Evolutionary conservation across 2,329 filamentous ascomycete species (phyloP).

Genomic region (Fusarium nisikadoi): DNA sequence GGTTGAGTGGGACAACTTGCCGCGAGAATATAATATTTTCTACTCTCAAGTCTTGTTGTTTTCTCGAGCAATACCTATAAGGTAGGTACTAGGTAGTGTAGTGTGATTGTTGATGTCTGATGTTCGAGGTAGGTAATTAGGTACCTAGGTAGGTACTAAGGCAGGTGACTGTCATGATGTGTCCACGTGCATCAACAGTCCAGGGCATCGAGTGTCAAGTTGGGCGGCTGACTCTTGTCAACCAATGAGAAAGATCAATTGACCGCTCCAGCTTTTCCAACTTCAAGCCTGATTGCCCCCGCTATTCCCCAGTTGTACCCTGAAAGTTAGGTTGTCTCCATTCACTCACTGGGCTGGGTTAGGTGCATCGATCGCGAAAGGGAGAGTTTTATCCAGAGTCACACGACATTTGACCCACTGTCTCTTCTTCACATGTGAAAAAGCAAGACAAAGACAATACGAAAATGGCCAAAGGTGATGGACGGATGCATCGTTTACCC

Average conservation of each 20-base stretch:
- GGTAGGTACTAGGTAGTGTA: neutral
- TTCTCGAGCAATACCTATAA: neutral
- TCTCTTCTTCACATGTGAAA: conserved; percentile 11
- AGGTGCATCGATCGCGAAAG: neutral
- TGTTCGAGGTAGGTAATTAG: neutral
- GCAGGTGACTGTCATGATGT: conserved; percentile 18
- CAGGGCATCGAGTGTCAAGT: conserved; percentile 6
- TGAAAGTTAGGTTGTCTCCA: neutral
- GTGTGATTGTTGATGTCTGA: neutral
- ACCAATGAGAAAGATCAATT: conserved; percentile 32
- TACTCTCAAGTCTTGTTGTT: neutral
- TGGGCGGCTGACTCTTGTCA: conserved; percentile 26
- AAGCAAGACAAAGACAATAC: neutral
- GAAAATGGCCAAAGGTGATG: conserved; percentile 10
- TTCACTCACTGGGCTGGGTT: neutral
- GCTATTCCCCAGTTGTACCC: conserved; percentile 5
- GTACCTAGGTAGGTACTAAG: neutral
- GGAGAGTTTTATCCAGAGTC: neutral
- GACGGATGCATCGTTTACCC: neutral
- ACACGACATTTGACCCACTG: neutral
- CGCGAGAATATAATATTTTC: neutral
- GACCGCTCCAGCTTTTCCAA: conserved; percentile 19
- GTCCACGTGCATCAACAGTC: conserved; percentile 26
- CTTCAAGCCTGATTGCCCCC: conserved; percentile 4
- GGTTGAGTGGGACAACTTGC: neutral